A percentile compares a stretch with the other conserved stretches of the same genome.
These are phyloP conservation scores for Acorus gramineus DNA, from an alignment of 106 monocot genomes.

Conservation along the genomic window DNA sequence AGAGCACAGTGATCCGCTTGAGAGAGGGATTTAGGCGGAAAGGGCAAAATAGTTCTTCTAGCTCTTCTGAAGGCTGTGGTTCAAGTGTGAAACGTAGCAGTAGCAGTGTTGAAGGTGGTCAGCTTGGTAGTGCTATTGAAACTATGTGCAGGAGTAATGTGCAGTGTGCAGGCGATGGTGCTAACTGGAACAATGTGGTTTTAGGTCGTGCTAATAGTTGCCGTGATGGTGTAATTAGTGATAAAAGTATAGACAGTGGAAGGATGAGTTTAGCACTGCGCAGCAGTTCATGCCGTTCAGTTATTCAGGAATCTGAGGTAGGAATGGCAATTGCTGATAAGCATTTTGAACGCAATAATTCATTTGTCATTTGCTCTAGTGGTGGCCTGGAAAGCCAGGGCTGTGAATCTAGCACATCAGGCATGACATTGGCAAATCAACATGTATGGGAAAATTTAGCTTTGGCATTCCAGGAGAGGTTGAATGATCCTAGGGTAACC, in stretches of 20 bases:
- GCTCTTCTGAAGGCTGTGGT: slow-evolving; percentile 91
- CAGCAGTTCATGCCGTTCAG: slow-evolving; percentile 79
- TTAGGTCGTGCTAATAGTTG: slow-evolving; percentile 69
- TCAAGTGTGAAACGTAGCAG: slow-evolving; percentile 93
- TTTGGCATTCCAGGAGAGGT: slow-evolving; percentile 56
- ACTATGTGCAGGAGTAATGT: slow-evolving; percentile 54
- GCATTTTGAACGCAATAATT: slow-evolving; percentile 32
- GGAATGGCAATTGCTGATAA: slow-evolving; percentile 24
- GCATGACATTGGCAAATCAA: slow-evolving; percentile 38
- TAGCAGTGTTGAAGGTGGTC: slow-evolving; percentile 81
- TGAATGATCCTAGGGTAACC: slow-evolving; percentile 84
- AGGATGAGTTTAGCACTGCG: slow-evolving; percentile 63
- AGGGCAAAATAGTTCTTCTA: slow-evolving; percentile 75
- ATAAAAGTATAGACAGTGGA: slow-evolving; percentile 64
- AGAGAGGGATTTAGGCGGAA: slow-evolving; percentile 85
- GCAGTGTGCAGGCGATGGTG: slow-evolving; percentile 41
- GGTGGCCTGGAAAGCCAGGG: slow-evolving; percentile 76
- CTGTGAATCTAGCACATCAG: slow-evolving; percentile 64
- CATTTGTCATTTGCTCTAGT: slow-evolving; percentile 48
- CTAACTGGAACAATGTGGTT: slow-evolving; percentile 46
- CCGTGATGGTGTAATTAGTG: slow-evolving; percentile 62
- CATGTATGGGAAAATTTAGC: slow-evolving; percentile 63
- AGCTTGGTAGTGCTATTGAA: slow-evolving; percentile 60
- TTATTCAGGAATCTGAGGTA: slow-evolving; percentile 64
- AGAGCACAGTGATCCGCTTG: slow-evolving; percentile 83